A percentile compares a stretch with the other conserved stretches of the same genome.
Conservation (phyloP, 768 basidiomycete species). For the Amanita molliuscula region DNA sequence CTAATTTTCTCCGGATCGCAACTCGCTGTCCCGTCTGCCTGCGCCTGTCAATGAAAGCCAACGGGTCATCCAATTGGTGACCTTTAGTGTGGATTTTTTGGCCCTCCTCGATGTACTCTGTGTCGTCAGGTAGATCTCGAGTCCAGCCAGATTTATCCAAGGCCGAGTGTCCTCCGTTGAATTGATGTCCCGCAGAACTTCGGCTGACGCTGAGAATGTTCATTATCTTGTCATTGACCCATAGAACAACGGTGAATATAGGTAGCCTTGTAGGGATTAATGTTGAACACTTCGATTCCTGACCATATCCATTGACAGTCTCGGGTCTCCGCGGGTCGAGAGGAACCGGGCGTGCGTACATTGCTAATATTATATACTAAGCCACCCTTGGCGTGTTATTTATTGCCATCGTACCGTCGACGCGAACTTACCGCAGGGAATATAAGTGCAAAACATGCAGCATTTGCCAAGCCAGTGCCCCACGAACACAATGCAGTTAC, state of each 20-base stretch:
- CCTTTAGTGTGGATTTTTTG: not conserved
- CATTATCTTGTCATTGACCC: conserved; percentile 65
- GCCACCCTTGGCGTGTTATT: not conserved
- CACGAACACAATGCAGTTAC: conserved; percentile 63
- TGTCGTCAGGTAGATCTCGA: conserved; percentile 31
- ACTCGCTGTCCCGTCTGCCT: not conserved
- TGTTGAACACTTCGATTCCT: conserved; percentile 26
- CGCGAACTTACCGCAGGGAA: conserved; percentile 57
- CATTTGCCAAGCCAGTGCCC: conserved; percentile 68
- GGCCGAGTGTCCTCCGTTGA: conserved; percentile 10
- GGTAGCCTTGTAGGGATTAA: conserved; percentile 74
- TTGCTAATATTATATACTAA: conserved; percentile 80
- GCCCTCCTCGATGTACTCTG: conserved; percentile 57
- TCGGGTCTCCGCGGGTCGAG: conserved; percentile 63
- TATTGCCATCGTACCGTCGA: not conserved
- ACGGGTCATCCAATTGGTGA: not conserved
- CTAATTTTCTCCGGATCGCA: not conserved
- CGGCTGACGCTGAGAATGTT: conserved; percentile 44
- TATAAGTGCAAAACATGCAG: conserved; percentile 72
- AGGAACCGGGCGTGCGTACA: conserved; percentile 66
- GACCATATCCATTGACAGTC: not conserved
- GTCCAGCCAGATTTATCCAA: conserved; percentile 11
- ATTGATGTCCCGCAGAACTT: conserved; percentile 16
- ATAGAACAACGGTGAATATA: conserved; percentile 63
- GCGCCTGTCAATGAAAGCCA: not conserved